phyloP scores from a whole-genome alignment of 129 eudicot genomes.

The Flaveria trinervia region DNA sequence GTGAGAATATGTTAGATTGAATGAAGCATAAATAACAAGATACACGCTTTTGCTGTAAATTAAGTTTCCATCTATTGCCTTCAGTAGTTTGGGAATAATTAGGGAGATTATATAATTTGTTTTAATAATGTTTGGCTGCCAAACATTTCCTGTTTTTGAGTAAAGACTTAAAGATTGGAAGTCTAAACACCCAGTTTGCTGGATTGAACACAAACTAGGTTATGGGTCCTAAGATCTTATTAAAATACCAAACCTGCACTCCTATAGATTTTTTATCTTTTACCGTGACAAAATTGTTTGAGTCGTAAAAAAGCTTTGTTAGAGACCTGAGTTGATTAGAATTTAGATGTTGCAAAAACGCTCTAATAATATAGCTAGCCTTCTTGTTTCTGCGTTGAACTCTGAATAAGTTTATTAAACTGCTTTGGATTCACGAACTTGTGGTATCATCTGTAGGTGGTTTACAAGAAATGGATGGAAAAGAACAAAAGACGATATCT shows the following conservation, averaged over 20 bases:
- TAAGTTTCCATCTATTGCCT: constrained; percentile 11
- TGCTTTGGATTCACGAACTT: constrained; percentile 8
- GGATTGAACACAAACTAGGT: constrained; percentile 10
- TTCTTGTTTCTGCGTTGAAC: constrained; percentile 13
- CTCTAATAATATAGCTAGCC: constrained; percentile 24
- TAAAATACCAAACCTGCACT: constrained; percentile 3
- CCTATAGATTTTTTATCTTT: background rate
- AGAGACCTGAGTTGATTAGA: constrained; percentile 17
- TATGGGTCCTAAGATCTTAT: constrained; percentile 23
- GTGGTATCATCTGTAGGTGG: constrained; percentile 54
- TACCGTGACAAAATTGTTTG: constrained; percentile 4
- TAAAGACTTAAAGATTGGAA: constrained; percentile 15
- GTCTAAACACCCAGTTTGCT: constrained; percentile 18
- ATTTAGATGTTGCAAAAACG: background rate
- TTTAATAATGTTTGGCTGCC: background rate
- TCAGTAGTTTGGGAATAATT: constrained; percentile 7
- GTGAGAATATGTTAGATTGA: background rate
- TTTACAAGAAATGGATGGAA: constrained; percentile 92
- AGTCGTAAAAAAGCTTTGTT: background rate
- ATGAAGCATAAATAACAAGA: background rate
- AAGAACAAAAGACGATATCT: constrained; percentile 84
- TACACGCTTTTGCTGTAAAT: background rate
- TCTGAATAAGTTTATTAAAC: constrained; percentile 1
- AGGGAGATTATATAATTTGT: constrained; percentile 3
- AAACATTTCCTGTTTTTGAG: constrained; percentile 7